phyloP scores from a whole-genome alignment of 1,284 basidiomycete genomes.

The Ustilago tritici region DNA sequence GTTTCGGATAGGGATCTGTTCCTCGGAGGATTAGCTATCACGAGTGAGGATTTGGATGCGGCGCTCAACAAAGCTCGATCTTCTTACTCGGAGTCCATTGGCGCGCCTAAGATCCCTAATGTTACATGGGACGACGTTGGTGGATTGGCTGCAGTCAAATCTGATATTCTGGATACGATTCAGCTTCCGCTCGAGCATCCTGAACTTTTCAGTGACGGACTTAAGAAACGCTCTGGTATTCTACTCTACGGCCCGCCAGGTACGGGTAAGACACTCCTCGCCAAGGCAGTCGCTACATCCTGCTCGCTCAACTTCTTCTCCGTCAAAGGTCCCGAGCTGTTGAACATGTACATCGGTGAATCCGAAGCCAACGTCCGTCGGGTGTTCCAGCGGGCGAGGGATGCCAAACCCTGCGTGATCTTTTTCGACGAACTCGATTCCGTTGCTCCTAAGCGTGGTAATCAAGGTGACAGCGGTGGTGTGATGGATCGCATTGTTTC shows the following conservation, averaged over 20 bases:
- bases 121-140: conserved; percentile 99
- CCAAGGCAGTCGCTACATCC: conserved; percentile 77
- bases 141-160: conserved; percentile 87
- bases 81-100: conserved; percentile 90
- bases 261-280: conserved; percentile 72
- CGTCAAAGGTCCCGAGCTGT: conserved; percentile 72
- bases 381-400: conserved; percentile 71
- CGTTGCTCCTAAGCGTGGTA: conserved; percentile 72
- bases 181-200: conserved; percentile 94
- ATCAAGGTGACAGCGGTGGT: conserved; percentile 72
- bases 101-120: conserved; percentile 94
- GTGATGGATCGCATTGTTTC: conserved; percentile 72
- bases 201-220: conserved; percentile 88
- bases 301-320: conserved; percentile 72
- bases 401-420: conserved; percentile 72
- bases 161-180: conserved; percentile 95
- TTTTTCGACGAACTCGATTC: conserved; percentile 73
- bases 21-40: conserved; percentile 75
- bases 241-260: conserved; percentile 71
- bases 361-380: conserved; percentile 72
- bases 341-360: conserved; percentile 73
- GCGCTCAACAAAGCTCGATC: conserved; percentile 83
- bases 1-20: conserved; percentile 45
- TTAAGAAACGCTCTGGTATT: conserved; percentile 91
- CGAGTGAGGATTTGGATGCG: conserved; percentile 78